These are phyloP conservation scores for Mycena capillaripes DNA, from an alignment of 768 basidiomycete genomes.

Conservation along the genomic window DNA sequence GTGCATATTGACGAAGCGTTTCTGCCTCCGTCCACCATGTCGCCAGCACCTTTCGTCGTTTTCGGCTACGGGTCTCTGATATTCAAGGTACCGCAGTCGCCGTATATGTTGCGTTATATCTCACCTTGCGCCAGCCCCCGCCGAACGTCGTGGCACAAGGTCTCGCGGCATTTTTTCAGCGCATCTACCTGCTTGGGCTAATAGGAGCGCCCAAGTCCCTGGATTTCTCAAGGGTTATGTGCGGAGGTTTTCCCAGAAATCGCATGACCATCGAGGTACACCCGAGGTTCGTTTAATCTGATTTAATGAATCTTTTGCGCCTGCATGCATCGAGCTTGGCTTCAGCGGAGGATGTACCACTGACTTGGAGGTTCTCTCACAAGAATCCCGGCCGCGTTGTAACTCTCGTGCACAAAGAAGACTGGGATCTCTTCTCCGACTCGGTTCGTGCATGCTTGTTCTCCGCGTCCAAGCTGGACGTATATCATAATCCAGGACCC, in stretches of 20 bases:
- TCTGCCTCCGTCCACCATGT: too few species aligned
- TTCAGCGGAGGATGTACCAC: background rate
- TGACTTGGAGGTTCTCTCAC: background rate
- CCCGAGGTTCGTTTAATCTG: slow-evolving; percentile 66
- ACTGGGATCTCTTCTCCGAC: slow-evolving; percentile 85
- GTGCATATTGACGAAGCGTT: too few species aligned
- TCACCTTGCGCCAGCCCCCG: too few species aligned
- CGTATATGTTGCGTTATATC: too few species aligned
- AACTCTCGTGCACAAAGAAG: slow-evolving; percentile 88
- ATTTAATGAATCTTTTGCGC: too few species aligned
- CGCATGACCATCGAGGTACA: slow-evolving; percentile 94
- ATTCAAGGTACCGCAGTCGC: too few species aligned
- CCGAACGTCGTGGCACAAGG: slow-evolving; percentile 83
- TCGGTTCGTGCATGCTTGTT: slow-evolving; percentile 55
- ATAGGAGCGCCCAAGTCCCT: slow-evolving; percentile 53
- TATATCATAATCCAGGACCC: slow-evolving; percentile 62
- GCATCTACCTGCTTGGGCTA: background rate
- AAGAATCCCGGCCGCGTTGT: slow-evolving; percentile 92
- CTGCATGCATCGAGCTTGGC: too few species aligned
- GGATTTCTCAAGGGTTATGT: slow-evolving; percentile 95
- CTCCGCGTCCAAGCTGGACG: background rate
- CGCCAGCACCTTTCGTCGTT: too few species aligned
- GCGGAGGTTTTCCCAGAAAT: slow-evolving; percentile 90
- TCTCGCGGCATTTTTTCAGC: slow-evolving; percentile 46
- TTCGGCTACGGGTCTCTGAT: too few species aligned